phyloP scores from a whole-genome alignment of 768 basidiomycete species.

The Coprinopsis sp. region DNA sequence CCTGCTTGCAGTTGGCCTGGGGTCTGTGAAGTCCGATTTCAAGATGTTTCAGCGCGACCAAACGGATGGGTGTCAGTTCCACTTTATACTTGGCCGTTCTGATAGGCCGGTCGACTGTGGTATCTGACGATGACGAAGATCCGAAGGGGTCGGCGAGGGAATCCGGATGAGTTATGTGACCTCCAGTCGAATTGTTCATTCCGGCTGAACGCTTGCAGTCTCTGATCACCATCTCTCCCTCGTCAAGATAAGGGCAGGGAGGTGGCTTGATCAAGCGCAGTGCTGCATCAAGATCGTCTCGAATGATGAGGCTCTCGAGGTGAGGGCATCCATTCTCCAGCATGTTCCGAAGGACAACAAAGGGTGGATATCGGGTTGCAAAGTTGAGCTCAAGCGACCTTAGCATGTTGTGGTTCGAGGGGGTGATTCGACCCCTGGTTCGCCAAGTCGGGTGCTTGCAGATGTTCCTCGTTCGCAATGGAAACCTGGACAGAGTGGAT shows the following conservation, averaged over 20 bases:
- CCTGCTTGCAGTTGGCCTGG: too few relatives aligned
- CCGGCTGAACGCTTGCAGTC: too few relatives aligned
- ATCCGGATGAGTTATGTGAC: too few relatives aligned
- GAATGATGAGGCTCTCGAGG: conserved; percentile 20
- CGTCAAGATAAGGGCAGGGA: conserved; percentile 2
- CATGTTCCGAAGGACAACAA: conserved; percentile 14
- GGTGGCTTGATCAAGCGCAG: conserved; percentile 20
- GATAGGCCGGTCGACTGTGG: too few relatives aligned
- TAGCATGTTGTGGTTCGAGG: conserved; percentile 16
- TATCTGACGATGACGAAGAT: too few relatives aligned
- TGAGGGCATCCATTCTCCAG: conserved; percentile 19
- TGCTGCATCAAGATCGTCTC: conserved; percentile 21
- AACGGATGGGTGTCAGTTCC: too few relatives aligned
- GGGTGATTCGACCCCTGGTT: not conserved
- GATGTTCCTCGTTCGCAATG: not conserved
- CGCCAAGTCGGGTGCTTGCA: not conserved
- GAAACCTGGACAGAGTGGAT: not conserved
- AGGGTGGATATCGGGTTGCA: conserved; percentile 22
- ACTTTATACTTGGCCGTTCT: too few relatives aligned
- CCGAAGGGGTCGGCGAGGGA: too few relatives aligned
- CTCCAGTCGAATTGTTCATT: too few relatives aligned
- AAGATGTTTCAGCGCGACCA: too few relatives aligned
- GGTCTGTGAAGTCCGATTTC: not conserved
- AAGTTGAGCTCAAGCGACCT: conserved; percentile 21
- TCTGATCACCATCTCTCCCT: too few relatives aligned